Base-by-base conservation (phyloP, 495 filamentous ascomycete genomes). In the Trichoderma gamsii region DNA sequence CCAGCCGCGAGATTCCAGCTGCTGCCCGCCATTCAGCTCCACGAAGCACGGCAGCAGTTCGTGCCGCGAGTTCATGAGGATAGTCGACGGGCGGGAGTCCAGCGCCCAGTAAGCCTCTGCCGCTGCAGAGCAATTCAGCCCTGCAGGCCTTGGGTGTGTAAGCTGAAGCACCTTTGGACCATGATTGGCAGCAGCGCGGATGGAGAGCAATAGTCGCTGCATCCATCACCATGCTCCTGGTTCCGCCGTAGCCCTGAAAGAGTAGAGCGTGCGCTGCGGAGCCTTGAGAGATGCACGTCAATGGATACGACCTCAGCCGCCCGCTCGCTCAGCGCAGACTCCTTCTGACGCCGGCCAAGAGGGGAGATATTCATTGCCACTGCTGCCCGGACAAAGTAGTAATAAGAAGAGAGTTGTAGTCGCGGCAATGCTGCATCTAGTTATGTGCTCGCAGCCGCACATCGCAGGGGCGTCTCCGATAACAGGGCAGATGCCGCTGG, bases 161-260 rank as follows among this genome's bases (percentile, higher is more conserved):
- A 61, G 56, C 8, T 32, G 23, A 11, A 12, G 9, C 23, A 32
- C 25, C 8, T 27, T 13, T 29, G 18, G 49, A 25, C 56, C 27
- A 21, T 61, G 56, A 61, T 61, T 61, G 56, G 56, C 21, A 32
- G 56, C 21, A 9, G 25, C 23, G 8, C 4, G n/a, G 21, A 3
- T 6, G 5, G 9, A 11, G n/a, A 12, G 21, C 51, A 2, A 7
- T 61, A 12, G 4, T 61, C 11, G 27, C 25, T n/a, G 23, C 56
- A 61, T 6, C 56, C 56, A 61, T 25, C 56, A 61, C 56, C 56
- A 25, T 15, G 56, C 27, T 61, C 56, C 27, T 25, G 56, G 56
- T 61, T 61, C 56, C 27, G 56, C 27, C 56, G 13, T 32, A 15
- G 56, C 16, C 56, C 56, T 56, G 56, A 16, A 61, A 61, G 56